Conservation (phyloP, 2,329 filamentous ascomycete genomes). For the Sporothrix variecibatus region DNA sequence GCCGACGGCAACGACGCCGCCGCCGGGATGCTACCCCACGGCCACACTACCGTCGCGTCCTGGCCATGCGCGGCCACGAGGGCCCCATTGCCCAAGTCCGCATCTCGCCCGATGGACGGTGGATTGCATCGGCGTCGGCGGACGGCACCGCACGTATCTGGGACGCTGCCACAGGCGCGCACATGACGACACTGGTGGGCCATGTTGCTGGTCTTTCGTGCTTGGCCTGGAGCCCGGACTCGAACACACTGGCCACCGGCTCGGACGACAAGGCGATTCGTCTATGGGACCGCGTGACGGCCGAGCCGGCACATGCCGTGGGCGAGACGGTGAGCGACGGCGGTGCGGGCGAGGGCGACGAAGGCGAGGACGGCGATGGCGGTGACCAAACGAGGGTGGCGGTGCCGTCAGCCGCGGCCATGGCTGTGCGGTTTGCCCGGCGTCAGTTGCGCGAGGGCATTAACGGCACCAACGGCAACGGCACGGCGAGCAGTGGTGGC, state of each 20-base stretch:
- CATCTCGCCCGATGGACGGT: constrained; percentile 86
- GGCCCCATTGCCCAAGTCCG: constrained; percentile 80
- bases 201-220: constrained; percentile 92
- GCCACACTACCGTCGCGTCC: constrained; percentile 68
- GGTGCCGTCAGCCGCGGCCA: constrained; percentile 13
- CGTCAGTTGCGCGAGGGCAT: constrained; percentile 22
- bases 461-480: constrained; percentile 24
- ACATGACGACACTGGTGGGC: constrained; percentile 86
- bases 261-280: constrained; percentile 96
- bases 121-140: constrained; percentile 87
- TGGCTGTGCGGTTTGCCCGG: constrained; percentile 20
- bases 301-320: constrained; percentile 42
- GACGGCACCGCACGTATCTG: constrained; percentile 92
- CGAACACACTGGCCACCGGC: constrained; percentile 81
- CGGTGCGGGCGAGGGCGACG: background rate
- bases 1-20: constrained; percentile 35
- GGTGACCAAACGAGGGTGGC: background rate
- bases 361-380: background rate
- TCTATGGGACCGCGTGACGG: constrained; percentile 78
- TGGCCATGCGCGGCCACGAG: constrained; percentile 75
- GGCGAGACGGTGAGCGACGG: constrained; percentile 10
- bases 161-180: constrained; percentile 74
- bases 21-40: constrained; percentile 47
- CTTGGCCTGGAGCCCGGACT: constrained; percentile 92
- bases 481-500: constrained; percentile 27